Percentiles rank a stretch among this genome's conserved stretches.
phyloP scores from a whole-genome alignment of 129 eudicot species.

The Flaveria bidentis region DNA sequence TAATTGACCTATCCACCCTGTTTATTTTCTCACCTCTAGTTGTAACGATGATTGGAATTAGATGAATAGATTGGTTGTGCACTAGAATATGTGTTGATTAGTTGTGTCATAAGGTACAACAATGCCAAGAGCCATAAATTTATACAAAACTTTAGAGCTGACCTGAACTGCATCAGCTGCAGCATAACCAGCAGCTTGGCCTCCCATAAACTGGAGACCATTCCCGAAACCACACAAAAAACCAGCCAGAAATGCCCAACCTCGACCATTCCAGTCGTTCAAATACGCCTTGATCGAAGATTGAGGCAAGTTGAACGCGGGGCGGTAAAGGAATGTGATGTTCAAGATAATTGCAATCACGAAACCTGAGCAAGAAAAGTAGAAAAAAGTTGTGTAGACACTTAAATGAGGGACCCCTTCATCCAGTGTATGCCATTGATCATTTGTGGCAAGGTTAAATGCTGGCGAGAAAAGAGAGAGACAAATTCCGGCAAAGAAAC shows the following conservation, averaged over 20 bases:
- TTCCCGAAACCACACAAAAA: constrained; percentile 87
- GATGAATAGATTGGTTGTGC: constrained; percentile 8
- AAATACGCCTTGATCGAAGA: constrained; percentile 70
- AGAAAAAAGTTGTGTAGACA: constrained; percentile 86
- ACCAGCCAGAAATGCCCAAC: constrained; percentile 88
- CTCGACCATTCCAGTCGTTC: constrained; percentile 81
- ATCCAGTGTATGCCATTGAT: constrained; percentile 77
- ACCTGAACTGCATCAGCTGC: constrained; percentile 98
- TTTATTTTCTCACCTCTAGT: not conserved
- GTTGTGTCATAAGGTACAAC: constrained; percentile 14
- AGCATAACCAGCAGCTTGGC: constrained; percentile 99
- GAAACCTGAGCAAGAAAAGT: constrained; percentile 81
- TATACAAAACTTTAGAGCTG: constrained; percentile 4
- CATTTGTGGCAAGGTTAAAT: constrained; percentile 88
- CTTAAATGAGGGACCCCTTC: constrained; percentile 72
- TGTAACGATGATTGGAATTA: constrained; percentile 5
- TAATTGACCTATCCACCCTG: not conserved
- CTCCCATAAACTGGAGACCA: constrained; percentile 94
- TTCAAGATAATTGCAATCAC: constrained; percentile 65
- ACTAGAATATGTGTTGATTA: not conserved
- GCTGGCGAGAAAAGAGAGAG: constrained; percentile 83
- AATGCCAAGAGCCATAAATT: constrained; percentile 4
- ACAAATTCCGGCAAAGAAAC: constrained; percentile 75
- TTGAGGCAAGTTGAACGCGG: constrained; percentile 56
- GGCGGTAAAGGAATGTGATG: constrained; percentile 64